Percentiles rank a stretch among this genome's conserved stretches.
These are phyloP conservation scores for Alloteropsis angusta DNA, from an alignment of 202 grass and related monocot species.

Conservation along the genomic window DNA sequence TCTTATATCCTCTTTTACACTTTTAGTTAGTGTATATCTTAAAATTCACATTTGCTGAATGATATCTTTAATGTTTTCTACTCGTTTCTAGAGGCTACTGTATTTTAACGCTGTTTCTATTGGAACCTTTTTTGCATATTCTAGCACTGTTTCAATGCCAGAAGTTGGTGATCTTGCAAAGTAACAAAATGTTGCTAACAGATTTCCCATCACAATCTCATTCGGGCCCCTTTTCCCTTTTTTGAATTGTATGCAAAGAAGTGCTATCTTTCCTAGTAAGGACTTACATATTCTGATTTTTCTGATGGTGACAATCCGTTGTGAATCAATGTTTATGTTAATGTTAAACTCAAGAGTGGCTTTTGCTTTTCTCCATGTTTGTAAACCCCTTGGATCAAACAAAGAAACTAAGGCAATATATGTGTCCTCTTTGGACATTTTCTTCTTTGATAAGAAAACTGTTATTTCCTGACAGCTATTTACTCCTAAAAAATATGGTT, in stretches of 20 bases:
- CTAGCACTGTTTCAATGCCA: not conserved
- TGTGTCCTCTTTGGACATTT: slow-evolving; percentile 3
- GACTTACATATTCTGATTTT: not conserved
- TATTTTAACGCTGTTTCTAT: not conserved
- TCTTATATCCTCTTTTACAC: not conserved
- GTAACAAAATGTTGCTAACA: not conserved
- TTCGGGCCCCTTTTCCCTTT: not conserved
- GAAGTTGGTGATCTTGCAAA: not conserved
- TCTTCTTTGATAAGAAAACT: slow-evolving; percentile 2
- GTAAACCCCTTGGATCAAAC: slow-evolving; percentile 22
- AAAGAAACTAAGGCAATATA: slow-evolving; percentile 20
- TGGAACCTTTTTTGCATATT: too few species aligned
- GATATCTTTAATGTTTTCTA: not conserved
- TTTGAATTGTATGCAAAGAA: slow-evolving; percentile 4
- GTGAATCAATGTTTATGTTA: slow-evolving; percentile 5
- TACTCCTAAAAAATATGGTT: not conserved
- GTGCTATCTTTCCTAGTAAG: slow-evolving; percentile 14
- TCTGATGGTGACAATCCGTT: slow-evolving; percentile 14
- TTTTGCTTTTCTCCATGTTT: slow-evolving; percentile 27
- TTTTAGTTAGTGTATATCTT: not conserved
- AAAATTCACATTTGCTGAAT: not conserved
- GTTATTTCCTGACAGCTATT: not conserved
- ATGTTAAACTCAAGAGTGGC: slow-evolving; percentile 22
- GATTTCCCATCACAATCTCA: not conserved
- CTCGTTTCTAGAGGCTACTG: not conserved